Conservation (phyloP, 73 alveolate species). For the Breviolum minutum region DNA sequence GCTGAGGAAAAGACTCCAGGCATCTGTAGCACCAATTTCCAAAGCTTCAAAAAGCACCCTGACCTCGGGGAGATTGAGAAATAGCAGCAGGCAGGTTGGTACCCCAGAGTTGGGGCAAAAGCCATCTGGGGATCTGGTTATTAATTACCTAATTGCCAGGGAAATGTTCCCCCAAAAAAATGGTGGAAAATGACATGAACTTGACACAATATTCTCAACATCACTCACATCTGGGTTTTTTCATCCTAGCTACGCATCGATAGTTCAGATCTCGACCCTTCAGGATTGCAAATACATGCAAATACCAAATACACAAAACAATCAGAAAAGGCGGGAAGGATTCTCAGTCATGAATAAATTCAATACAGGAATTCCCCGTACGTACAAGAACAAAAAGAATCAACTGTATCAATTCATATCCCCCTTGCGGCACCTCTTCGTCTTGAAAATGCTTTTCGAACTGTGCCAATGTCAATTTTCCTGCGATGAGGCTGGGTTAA, state of each 20-base stretch:
- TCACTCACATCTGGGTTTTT: too few species aligned
- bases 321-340: background rate
- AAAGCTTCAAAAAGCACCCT: slow-evolving; percentile 65
- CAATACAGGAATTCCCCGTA: background rate
- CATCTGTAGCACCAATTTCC: slow-evolving; percentile 77
- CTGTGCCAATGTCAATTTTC: slow-evolving; percentile 45
- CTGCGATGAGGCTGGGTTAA: background rate
- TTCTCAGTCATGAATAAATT: background rate
- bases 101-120: background rate
- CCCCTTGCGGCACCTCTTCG: slow-evolving; percentile 13
- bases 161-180: too few species aligned
- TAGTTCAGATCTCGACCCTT: too few species aligned
- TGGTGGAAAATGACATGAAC: background rate
- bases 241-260: too few species aligned
- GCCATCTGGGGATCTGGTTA: background rate
- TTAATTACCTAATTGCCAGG: background rate
- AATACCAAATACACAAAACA: too few species aligned
- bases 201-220: background rate
- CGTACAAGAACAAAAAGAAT: too few species aligned
- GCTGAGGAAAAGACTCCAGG: slow-evolving; percentile 60
- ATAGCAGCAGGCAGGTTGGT: too few species aligned
- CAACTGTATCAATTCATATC: background rate
- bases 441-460: slow-evolving; percentile 87
- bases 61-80: background rate
- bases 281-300: too few species aligned